Conservation (phyloP, 2,329 filamentous ascomycete species). For the Venturia oleaginea region DNA sequence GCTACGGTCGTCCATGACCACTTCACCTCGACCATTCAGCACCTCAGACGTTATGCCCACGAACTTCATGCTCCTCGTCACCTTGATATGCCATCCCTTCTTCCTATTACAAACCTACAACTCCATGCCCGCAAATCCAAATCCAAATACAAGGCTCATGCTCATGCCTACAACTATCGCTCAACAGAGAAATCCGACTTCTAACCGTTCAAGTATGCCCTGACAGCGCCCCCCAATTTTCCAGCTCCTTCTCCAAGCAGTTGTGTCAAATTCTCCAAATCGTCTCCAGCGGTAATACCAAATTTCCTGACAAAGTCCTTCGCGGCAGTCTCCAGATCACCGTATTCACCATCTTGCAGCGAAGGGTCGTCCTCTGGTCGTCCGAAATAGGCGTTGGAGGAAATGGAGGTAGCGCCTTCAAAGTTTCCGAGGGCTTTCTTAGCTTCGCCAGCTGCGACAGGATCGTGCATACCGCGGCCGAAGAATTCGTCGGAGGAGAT, state of each 20-base stretch:
- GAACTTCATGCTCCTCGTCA: background rate
- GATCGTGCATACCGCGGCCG: slow-evolving; percentile 78
- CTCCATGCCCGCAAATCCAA: background rate
- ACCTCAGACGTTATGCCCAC: background rate
- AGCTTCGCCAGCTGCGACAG: slow-evolving; percentile 71
- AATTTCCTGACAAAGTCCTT: slow-evolving; percentile 95
- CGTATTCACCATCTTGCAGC: slow-evolving; percentile 61
- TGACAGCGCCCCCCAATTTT: slow-evolving; percentile 60
- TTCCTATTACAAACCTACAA: background rate
- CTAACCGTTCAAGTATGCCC: slow-evolving; percentile 13
- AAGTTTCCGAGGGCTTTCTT: slow-evolving; percentile 84
- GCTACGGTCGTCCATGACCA: background rate
- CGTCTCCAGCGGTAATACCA: slow-evolving; percentile 89
- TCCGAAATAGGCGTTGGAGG: slow-evolving; percentile 95
- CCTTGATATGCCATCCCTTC: background rate
- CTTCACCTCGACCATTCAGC: background rate
- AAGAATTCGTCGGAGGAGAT: slow-evolving; percentile 99
- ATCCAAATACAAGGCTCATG: background rate
- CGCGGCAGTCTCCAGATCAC: slow-evolving; percentile 83
- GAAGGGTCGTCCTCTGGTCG: slow-evolving; percentile 73
- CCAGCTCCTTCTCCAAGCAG: slow-evolving; percentile 78
- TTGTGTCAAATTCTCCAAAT: slow-evolving; percentile 80
- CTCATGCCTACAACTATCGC: background rate
- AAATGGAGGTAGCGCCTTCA: slow-evolving; percentile 85
- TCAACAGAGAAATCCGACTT: background rate